Evolutionary conservation across 1,139 yeast species (phyloP), one percentile per base, ranked within the genome.

Genomic region (Saccharomyces pastorianus): DNA sequence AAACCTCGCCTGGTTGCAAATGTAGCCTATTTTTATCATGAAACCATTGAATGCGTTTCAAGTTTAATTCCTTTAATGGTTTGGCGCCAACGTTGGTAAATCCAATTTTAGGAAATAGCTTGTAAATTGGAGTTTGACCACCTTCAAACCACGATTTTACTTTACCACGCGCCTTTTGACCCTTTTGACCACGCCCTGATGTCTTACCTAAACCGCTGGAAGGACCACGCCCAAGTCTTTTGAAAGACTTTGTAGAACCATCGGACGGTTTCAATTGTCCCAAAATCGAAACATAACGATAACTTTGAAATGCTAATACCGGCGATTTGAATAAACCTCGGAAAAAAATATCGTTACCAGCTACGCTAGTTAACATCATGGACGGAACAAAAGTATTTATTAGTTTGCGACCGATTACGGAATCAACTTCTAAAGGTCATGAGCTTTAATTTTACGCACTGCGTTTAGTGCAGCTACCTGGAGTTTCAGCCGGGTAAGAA

Each of bases 61-160:
- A 73, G 64, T 83, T 83, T 56, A 86, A 63, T 61, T 79, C 82
- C 48, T 76, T 74, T 60, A 79, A 73, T 20, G 76, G 76, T 59
- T 73, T 73, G 32, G 76, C 77, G 61, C 78, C 79, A 13, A 78
- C 77, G 62, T 85, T 78, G 64, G 82, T 81, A 76, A 91, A 90
- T 9, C 99, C 99, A 57, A 85, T 78, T 69, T 93, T 91, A 53
- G 98, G 98, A 71, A 90, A 89, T 58, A 90, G 75, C 70, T 87
- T 87, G 67, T 83, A 87, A 64, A 85, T 85, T 26, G 98, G 98
- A 0, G 99, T 93, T 71, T 93, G 99, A 67, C 99, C 99, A 81
- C 99, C 99, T 76, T 93, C 99, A 70, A 91, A 88, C 93, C 96
- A 89, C 59, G 86, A 82, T 56, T 91, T 93, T 25, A 91, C 95